Evolutionary conservation across 495 filamentous ascomycete species (phyloP).

Genomic region (Jackrogersella multiformis): DNA sequence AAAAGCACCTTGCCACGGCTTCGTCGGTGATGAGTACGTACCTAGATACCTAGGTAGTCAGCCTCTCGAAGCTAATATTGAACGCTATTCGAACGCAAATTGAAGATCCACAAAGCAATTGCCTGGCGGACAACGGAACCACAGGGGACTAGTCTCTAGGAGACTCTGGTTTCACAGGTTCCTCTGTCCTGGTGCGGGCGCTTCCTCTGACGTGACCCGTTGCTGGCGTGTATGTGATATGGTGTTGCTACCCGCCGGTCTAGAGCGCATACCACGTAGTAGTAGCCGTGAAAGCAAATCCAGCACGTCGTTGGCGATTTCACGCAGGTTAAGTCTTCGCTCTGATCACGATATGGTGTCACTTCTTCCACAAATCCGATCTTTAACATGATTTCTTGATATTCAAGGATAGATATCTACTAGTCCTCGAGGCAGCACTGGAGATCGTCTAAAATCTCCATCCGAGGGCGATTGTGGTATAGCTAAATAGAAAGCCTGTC

Average conservation of each 20-base stretch:
- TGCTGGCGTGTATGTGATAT: background rate
- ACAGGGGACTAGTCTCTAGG: background rate
- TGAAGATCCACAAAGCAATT: background rate
- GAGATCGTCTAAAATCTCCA: background rate
- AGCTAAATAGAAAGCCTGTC: background rate
- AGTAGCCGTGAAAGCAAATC: background rate
- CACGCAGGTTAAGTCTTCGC: background rate
- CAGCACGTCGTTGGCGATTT: background rate
- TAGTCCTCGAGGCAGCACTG: background rate
- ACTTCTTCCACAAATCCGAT: background rate
- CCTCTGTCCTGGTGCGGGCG: background rate
- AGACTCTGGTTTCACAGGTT: slow-evolving; percentile 7
- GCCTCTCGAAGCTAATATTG: too few species aligned
- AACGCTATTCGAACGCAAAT: background rate
- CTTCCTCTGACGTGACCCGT: slow-evolving; percentile 14
- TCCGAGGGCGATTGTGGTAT: background rate
- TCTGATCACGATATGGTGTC: background rate
- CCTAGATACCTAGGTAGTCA: too few species aligned
- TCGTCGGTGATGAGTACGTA: background rate
- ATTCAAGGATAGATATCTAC: background rate
- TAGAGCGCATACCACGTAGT: background rate
- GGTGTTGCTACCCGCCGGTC: background rate
- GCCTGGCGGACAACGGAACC: background rate
- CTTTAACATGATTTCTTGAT: background rate
- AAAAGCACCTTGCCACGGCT: too few species aligned